phyloP scores from a whole-genome alignment of 768 basidiomycete species.

The Hygrocybe punicea region DNA sequence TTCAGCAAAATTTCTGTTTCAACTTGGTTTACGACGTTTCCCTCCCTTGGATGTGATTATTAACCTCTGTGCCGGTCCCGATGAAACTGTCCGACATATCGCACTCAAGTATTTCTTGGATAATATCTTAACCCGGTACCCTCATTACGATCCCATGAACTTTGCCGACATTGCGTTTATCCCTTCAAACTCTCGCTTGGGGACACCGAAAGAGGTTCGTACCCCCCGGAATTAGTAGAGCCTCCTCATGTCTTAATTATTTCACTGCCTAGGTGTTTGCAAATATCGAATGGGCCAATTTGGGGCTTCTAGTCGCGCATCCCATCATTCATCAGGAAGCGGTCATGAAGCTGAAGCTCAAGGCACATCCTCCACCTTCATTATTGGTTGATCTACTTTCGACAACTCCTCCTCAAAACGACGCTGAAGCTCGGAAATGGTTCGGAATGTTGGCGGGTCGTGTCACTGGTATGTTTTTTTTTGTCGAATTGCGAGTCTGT shows the following conservation, averaged over 20 bases:
- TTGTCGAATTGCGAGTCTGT: background rate
- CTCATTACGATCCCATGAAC: slow-evolving; percentile 51
- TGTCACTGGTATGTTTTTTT: slow-evolving; percentile 47
- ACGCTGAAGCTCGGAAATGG: slow-evolving; percentile 55
- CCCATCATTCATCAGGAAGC: slow-evolving; percentile 51
- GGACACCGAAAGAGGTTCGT: slow-evolving; percentile 62
- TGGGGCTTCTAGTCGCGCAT: slow-evolving; percentile 76
- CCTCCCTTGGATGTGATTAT: slow-evolving; percentile 69
- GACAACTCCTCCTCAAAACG: slow-evolving; percentile 54
- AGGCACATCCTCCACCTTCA: slow-evolving; percentile 62
- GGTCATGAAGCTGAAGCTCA: slow-evolving; percentile 61
- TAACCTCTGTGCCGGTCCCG: slow-evolving; percentile 58
- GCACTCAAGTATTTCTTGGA: slow-evolving; percentile 84
- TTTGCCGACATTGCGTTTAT: slow-evolving; percentile 70
- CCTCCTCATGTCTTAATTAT: background rate
- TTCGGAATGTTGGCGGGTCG: slow-evolving; percentile 67
- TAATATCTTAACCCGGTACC: slow-evolving; percentile 60
- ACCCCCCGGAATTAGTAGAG: background rate
- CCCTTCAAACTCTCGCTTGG: slow-evolving; percentile 65
- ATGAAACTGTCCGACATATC: slow-evolving; percentile 46
- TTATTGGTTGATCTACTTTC: slow-evolving; percentile 58
- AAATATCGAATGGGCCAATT: slow-evolving; percentile 57
- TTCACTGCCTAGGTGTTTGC: slow-evolving; percentile 59
- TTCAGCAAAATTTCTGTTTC: slow-evolving; percentile 75
- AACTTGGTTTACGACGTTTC: slow-evolving; percentile 62